Evolutionary conservation across 2,329 filamentous ascomycete species (phyloP).

Genomic region (Lachnellula arida): DNA sequence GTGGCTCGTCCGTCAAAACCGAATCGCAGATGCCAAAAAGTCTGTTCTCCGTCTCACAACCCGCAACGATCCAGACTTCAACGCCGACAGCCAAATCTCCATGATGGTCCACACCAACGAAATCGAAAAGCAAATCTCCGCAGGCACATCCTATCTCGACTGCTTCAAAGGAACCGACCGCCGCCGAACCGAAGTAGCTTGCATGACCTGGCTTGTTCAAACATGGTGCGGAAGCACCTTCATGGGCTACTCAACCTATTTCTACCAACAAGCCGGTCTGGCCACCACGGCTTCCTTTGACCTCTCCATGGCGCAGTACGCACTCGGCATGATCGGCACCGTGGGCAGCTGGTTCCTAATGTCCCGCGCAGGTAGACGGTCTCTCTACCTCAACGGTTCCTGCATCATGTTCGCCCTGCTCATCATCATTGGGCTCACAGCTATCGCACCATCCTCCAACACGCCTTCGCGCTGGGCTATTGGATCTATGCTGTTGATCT

Average conservation of each 20-base stretch:
- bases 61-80: conserved; percentile 25
- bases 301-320: conserved; percentile 40
- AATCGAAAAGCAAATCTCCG: conserved; percentile 42
- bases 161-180: conserved; percentile 45
- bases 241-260: conserved; percentile 58
- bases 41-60: conserved; percentile 39
- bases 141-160: conserved; percentile 44
- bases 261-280: conserved; percentile 49
- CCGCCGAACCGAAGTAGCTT: conserved; percentile 48
- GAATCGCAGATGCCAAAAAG: conserved; percentile 40
- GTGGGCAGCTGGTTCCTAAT: conserved; percentile 46
- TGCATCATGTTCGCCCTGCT: conserved; percentile 38
- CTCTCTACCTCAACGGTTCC: conserved; percentile 46
- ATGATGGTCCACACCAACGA: conserved; percentile 53
- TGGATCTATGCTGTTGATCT: conserved; percentile 39
- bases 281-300: conserved; percentile 44
- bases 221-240: conserved; percentile 58
- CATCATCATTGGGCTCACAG: conserved; percentile 43
- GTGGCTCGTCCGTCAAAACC: conserved; percentile 41
- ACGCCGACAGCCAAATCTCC: conserved; percentile 33
- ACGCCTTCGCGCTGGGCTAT: conserved; percentile 42
- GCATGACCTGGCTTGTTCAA: conserved; percentile 57
- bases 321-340: conserved; percentile 46
- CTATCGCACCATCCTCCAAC: conserved; percentile 36
- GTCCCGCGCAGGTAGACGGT: conserved; percentile 43